Evolutionary conservation across 139 green algal genomes (phyloP).

Genomic region (Asterochloris erici): DNA sequence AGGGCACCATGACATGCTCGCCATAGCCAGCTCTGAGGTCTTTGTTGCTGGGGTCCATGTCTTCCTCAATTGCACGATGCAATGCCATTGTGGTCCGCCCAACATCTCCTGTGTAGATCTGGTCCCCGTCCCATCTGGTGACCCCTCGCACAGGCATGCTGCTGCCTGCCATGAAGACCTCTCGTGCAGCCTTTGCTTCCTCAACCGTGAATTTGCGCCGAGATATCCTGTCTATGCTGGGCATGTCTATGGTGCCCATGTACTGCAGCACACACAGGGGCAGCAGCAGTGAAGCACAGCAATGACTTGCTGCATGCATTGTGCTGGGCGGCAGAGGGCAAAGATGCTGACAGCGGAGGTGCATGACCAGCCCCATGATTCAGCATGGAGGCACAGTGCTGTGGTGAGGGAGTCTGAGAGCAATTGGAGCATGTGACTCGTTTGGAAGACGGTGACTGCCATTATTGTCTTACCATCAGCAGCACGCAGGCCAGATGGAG

Average conservation of each 20-base stretch:
- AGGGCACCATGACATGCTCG: conserved; percentile 66
- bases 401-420: conserved; percentile 19
- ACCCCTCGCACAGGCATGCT: conserved; percentile 35
- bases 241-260: conserved; percentile 3
- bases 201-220: conserved; percentile 36
- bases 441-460: conserved; percentile 50
- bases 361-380: background rate
- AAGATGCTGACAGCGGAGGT: background rate
- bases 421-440: conserved; percentile 31
- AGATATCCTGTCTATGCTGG: conserved; percentile 22
- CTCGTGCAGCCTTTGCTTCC: conserved; percentile 38
- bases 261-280: background rate
- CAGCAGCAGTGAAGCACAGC: conserved; percentile 28
- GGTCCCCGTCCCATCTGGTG: conserved; percentile 33
- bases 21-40: background rate
- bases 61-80: conserved; percentile 53
- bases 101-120: background rate
- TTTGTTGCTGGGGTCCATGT: conserved; percentile 38
- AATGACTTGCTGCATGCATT: conserved; percentile 22
- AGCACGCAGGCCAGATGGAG: background rate
- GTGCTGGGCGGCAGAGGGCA: conserved; percentile 27
- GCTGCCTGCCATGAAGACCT: conserved; percentile 47
- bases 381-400: background rate
- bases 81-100: conserved; percentile 57
- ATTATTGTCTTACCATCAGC: conserved; percentile 22